Percentiles rank a stretch among this genome's conserved stretches.
Conservation (phyloP, 1,284 basidiomycete genomes). For the Microbotryum lychnidis-dioicae region DNA sequence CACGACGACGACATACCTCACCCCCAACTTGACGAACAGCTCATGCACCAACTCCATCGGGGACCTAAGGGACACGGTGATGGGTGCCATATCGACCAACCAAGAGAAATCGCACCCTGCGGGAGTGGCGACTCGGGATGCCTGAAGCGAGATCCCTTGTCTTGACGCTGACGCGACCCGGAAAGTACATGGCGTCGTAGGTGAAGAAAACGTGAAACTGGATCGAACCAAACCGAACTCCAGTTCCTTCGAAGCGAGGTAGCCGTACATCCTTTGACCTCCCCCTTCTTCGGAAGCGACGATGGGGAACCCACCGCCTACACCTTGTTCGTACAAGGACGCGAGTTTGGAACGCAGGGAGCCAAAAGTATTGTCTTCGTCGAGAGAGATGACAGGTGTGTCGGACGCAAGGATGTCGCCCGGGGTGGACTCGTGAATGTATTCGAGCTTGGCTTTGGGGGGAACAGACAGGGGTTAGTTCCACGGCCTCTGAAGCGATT, state of each 20-base stretch:
- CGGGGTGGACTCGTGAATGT: constrained; percentile 22
- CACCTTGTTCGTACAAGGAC: constrained; percentile 51
- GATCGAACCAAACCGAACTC: constrained; percentile 65
- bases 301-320: constrained; percentile 87
- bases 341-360: constrained; percentile 60
- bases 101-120: constrained; percentile 42
- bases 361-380: constrained; percentile 61
- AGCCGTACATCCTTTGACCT: constrained; percentile 69
- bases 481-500: constrained; percentile 64
- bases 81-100: constrained; percentile 26
- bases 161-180: constrained; percentile 53
- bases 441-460: constrained; percentile 18
- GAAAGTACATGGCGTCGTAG: constrained; percentile 24
- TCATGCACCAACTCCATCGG: constrained; percentile 29
- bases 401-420: constrained; percentile 46
- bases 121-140: constrained; percentile 44
- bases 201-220: constrained; percentile 6
- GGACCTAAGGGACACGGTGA: constrained; percentile 20
- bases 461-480: neutral
- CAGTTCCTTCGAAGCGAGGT: constrained; percentile 83
- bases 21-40: constrained; percentile 80
- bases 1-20: constrained; percentile 76
- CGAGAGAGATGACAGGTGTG: constrained; percentile 53
- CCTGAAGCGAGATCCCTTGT: constrained; percentile 60
- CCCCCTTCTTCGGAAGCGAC: constrained; percentile 46